phyloP scores from a whole-genome alignment of 2,329 filamentous ascomycete genomes.

The Monosporascus cannonballus region DNA sequence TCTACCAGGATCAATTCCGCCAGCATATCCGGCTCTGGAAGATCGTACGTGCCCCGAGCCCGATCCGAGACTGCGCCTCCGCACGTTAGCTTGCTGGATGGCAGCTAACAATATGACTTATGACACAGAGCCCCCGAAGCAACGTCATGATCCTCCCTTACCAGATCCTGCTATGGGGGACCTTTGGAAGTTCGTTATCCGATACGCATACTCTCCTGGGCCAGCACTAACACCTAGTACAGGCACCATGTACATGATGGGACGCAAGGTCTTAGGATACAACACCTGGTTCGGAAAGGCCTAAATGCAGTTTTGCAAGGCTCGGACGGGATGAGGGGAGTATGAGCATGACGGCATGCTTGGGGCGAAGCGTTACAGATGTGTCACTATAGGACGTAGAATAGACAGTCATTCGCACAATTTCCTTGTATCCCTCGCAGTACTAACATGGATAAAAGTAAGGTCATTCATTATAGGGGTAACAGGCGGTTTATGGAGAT shows the following conservation, averaged over 20 bases:
- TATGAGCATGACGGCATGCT: slow-evolving; percentile 7
- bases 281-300: slow-evolving; percentile 68
- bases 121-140: slow-evolving; percentile 55
- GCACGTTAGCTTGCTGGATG: too few species aligned
- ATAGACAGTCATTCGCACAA: slow-evolving; percentile 15
- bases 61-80: slow-evolving; percentile 8
- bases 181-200: slow-evolving; percentile 50
- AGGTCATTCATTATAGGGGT: not conserved
- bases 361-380: slow-evolving; percentile 4
- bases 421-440: not conserved
- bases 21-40: slow-evolving; percentile 66
- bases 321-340: not conserved
- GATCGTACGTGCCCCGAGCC: slow-evolving; percentile 54
- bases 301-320: slow-evolving; percentile 25
- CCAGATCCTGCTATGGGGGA: slow-evolving; percentile 57
- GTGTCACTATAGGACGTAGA: slow-evolving; percentile 14
- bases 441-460: not conserved
- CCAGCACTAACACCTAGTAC: slow-evolving; percentile 13
- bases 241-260: slow-evolving; percentile 65
- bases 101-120: slow-evolving; percentile 15
- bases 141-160: slow-evolving; percentile 62
- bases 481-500: not conserved
- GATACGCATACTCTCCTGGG: slow-evolving; percentile 11
- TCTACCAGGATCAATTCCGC: slow-evolving; percentile 69
- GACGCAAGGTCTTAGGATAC: slow-evolving; percentile 67